Percentiles rank a stretch among this genome's conserved stretches.
Conservation (phyloP, 1,284 basidiomycete species). For the Gomphus bonarii region DNA sequence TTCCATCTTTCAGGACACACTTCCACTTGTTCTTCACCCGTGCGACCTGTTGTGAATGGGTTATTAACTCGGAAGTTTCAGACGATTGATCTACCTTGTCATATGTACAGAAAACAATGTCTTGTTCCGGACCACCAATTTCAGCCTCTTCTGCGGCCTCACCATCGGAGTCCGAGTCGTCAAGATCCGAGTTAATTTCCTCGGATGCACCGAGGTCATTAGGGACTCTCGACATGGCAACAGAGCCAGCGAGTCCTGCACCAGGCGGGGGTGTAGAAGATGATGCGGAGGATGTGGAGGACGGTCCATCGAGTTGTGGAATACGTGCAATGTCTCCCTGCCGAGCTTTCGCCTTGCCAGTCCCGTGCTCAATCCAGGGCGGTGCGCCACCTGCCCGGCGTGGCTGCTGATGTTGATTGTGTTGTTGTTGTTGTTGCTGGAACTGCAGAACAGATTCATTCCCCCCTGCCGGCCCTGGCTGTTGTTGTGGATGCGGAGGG, state of each 20-base stretch:
- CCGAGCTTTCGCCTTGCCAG: background rate
- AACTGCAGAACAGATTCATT: slow-evolving; percentile 7
- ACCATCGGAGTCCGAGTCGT: slow-evolving; percentile 78
- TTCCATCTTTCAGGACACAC: slow-evolving; percentile 96
- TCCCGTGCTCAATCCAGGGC: slow-evolving; percentile 8
- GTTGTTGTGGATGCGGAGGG: slow-evolving; percentile 10
- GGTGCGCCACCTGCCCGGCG: slow-evolving; percentile 1
- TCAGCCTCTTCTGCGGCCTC: slow-evolving; percentile 55
- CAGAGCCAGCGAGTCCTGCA: slow-evolving; percentile 46
- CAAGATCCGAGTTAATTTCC: slow-evolving; percentile 81
- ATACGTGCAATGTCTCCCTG: slow-evolving; percentile 29
- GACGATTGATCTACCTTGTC: slow-evolving; percentile 67
- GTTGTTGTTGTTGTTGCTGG: slow-evolving; percentile 12
- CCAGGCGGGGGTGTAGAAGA: slow-evolving; percentile 18
- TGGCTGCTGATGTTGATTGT: slow-evolving; percentile 21
- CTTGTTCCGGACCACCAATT: slow-evolving; percentile 62
- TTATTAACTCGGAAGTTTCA: background rate
- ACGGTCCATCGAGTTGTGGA: slow-evolving; percentile 56
- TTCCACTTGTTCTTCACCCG: slow-evolving; percentile 99
- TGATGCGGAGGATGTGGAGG: slow-evolving; percentile 34
- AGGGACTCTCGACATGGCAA: slow-evolving; percentile 48
- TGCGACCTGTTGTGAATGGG: slow-evolving; percentile 55
- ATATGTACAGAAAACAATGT: slow-evolving; percentile 97
- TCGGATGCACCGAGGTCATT: slow-evolving; percentile 28
- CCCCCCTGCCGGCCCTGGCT: background rate